Percentiles rank a stretch among this genome's conserved stretches.
Evolutionary conservation across 139 green algal species (phyloP).

Genomic region (Chlorella sp.): DNA sequence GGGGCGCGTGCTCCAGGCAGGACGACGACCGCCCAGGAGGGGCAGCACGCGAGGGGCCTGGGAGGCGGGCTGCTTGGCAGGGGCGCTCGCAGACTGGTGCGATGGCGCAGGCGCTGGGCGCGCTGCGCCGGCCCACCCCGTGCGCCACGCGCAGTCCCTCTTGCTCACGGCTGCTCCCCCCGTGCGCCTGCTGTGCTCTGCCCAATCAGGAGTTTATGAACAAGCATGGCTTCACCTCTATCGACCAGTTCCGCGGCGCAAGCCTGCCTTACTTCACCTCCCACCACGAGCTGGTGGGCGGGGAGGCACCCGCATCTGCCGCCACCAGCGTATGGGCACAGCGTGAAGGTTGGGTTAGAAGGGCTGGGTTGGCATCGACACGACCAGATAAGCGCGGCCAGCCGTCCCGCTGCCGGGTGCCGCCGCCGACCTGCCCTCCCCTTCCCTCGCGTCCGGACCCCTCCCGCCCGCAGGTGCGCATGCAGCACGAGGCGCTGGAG

Average conservation of each 20-base stretch:
- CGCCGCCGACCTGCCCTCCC: background rate
- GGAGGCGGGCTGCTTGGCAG: no score
- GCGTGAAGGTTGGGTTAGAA: no score
- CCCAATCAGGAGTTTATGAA: slow-evolving; percentile 60
- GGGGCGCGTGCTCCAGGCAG: no score
- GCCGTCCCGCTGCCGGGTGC: background rate
- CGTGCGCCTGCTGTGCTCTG: background rate
- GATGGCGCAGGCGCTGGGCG: no score
- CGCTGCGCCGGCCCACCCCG: no score
- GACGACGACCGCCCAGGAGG: background rate
- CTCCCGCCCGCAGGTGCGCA: slow-evolving; percentile 16
- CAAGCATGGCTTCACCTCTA: slow-evolving; percentile 83
- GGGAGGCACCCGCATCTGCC: background rate
- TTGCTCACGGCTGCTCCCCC: background rate
- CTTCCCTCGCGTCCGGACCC: no score
- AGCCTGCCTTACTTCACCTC: slow-evolving; percentile 94
- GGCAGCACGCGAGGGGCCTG: no score
- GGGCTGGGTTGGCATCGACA: no score
- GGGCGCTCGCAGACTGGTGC: no score
- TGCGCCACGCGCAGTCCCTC: no score
- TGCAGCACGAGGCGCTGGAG: slow-evolving; percentile 81
- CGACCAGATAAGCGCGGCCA: background rate
- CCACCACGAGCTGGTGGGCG: slow-evolving; percentile 88
- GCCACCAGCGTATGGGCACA: no score
- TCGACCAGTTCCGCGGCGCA: slow-evolving; percentile 86